Base-by-base conservation (phyloP, 495 filamentous ascomycete genomes). In the Articulospora tetracladia region DNA sequence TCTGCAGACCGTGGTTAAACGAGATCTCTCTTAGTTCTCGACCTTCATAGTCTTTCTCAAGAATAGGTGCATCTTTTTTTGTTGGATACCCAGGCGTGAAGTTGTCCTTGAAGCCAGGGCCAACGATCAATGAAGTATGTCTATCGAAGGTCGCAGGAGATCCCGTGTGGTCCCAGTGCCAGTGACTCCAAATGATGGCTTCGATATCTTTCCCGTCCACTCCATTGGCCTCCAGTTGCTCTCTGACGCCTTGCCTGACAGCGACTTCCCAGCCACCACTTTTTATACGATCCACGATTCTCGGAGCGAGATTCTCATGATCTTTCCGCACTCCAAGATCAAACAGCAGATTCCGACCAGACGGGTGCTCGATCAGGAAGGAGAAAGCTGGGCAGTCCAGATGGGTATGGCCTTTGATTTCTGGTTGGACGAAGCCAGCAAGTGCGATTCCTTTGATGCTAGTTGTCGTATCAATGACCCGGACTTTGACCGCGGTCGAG, bases 91-190 rank as follows among this genome's bases (percentile, higher is more conserved):
- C 80, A 0, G 80, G 82, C 1, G 71, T 58, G 53, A 76, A 73
- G 4, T 57, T 53, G 0, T 68, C 62, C 46, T 77, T 79, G 66
- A 85, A 80, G 1, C 83, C 81, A 4, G 78, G 80, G 0, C 83
- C 83, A 26, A 83, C 77, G 8, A 83, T 67, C 2, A 86, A 59
- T 0, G 75, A 69, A 0, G 82, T 83, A 10, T 68, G 71, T 0
- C 73, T n/a, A 0, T 75, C 76, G 60, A 83, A 85, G 2, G 64
- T 72, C 0, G 76, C 76, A 0, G 76, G 74, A 52, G 83, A 79
- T 65, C 44, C 82, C 77, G 30, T 75, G 72, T 88, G 86, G 63
- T 88, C 85, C 60, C 81, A 81, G 65, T 89, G 86, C 53, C 69
- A 68, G 59, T 86, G 83, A 27, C 78, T 82, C 78, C 80, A 84